Percentiles rank a stretch among this genome's conserved stretches.
Conservation (phyloP, 2,329 filamentous ascomycete genomes). For the Fusarium goolgardi region DNA sequence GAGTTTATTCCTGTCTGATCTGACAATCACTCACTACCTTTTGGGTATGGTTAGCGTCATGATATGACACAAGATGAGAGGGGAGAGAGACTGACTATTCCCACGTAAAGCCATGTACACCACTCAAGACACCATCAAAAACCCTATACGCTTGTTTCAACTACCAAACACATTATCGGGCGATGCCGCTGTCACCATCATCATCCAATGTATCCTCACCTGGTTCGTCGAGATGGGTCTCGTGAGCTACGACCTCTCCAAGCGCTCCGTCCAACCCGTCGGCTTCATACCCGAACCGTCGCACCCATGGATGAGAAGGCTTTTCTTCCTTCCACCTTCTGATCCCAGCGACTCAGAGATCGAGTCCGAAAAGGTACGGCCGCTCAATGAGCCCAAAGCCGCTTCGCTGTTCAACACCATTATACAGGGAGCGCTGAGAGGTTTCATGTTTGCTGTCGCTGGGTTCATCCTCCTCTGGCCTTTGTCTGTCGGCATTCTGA, state of each 20-base stretch:
- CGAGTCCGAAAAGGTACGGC: background rate
- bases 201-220: conserved; percentile 63
- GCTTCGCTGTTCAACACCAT: conserved; percentile 29
- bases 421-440: conserved; percentile 47
- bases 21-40: background rate
- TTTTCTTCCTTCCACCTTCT: conserved; percentile 36
- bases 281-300: conserved; percentile 57
- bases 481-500: conserved; percentile 57
- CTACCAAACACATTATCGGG: conserved; percentile 63
- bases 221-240: conserved; percentile 62
- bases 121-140: conserved; percentile 49
- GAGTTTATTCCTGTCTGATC: conserved; percentile 12
- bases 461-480: conserved; percentile 60
- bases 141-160: conserved; percentile 60
- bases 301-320: conserved; percentile 54
- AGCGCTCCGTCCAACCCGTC: conserved; percentile 60
- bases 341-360: background rate
- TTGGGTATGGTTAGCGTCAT: background rate
- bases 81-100: conserved; percentile 4
- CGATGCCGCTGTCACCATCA: conserved; percentile 63
- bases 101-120: conserved; percentile 59
- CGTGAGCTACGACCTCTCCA: conserved; percentile 60
- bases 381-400: conserved; percentile 1
- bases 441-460: conserved; percentile 47
- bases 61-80: background rate